Conservation (phyloP, 2,329 filamentous ascomycete genomes). For the Colletotrichum spaethianum region DNA sequence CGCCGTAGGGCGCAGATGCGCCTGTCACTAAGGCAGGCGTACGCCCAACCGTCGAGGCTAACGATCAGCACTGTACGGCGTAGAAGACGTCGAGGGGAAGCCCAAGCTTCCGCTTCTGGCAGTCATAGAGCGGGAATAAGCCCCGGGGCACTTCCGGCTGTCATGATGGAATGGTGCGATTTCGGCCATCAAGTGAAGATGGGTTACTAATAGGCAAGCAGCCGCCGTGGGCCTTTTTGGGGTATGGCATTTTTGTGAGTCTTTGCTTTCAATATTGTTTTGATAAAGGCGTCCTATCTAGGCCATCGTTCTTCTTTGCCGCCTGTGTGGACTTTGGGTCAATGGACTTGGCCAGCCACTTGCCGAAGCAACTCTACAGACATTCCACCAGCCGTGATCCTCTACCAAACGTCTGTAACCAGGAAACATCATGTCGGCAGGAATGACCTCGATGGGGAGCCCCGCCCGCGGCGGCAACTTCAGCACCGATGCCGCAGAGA, state of each 20-base stretch:
- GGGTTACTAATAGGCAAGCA: slow-evolving; percentile 16
- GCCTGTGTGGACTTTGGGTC: neutral
- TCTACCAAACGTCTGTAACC: neutral
- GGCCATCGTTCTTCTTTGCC: no score
- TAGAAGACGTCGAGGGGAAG: neutral
- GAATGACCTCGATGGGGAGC: neutral
- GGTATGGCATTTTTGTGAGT: neutral
- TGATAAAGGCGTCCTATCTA: neutral
- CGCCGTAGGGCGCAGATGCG: neutral
- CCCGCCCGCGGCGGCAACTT: neutral
- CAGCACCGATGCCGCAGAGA: neutral
- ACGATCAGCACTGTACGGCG: neutral
- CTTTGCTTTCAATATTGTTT: neutral
- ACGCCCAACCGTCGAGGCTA: neutral
- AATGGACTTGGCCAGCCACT: neutral
- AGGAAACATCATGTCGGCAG: slow-evolving; percentile 2
- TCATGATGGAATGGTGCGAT: no score
- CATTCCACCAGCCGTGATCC: neutral
- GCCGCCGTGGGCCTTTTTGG: slow-evolving; percentile 1
- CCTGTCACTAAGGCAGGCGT: slow-evolving; percentile 4
- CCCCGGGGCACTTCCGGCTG: neutral
- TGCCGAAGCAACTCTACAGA: neutral
- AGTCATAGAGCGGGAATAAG: slow-evolving; percentile 29
- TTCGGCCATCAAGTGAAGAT: neutral
- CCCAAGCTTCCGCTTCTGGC: slow-evolving; percentile 9